A percentile compares a stretch with the other conserved stretches of the same genome.
These are phyloP conservation scores for Albatrellus ellisii DNA, from an alignment of 768 basidiomycete genomes.

Conservation along the genomic window DNA sequence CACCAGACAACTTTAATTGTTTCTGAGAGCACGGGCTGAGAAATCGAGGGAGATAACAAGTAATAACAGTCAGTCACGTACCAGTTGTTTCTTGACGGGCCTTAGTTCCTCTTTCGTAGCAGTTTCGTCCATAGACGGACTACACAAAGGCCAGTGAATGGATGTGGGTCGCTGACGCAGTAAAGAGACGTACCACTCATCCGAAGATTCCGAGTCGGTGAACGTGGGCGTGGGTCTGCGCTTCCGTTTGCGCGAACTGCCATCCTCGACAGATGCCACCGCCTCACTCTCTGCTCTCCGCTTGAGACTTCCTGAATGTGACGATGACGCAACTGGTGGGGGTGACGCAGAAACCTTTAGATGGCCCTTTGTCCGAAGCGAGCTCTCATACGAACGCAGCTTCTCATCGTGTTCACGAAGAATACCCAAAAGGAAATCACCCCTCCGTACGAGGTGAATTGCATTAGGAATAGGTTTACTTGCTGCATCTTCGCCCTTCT, in stretches of 20 bases:
- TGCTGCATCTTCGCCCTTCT: constrained; percentile 79
- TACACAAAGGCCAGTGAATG: constrained; percentile 19
- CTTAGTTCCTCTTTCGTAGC: constrained; percentile 90
- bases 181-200: constrained; percentile 62
- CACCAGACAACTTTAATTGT: constrained; percentile 88
- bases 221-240: constrained; percentile 93
- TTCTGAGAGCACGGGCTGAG: constrained; percentile 38
- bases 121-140: constrained; percentile 91
- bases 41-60: too few species aligned
- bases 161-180: neutral
- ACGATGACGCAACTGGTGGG: constrained; percentile 64
- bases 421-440: constrained; percentile 82
- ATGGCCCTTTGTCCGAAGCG: constrained; percentile 56
- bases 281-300: constrained; percentile 80
- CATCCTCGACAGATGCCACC: constrained; percentile 67
- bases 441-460: constrained; percentile 93
- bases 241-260: constrained; percentile 63
- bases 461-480: constrained; percentile 91
- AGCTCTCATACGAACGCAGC: constrained; percentile 77
- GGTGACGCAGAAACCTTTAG: constrained; percentile 65
- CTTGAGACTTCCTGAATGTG: constrained; percentile 46
- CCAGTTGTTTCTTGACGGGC: constrained; percentile 93
- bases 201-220: constrained; percentile 88
- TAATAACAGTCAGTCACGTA: constrained; percentile 34
- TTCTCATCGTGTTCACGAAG: constrained; percentile 85